Evolutionary conservation across 306 rosid species (phyloP), one percentile per base, ranked within the genome.

Genomic region (Rosa lucieae): DNA sequence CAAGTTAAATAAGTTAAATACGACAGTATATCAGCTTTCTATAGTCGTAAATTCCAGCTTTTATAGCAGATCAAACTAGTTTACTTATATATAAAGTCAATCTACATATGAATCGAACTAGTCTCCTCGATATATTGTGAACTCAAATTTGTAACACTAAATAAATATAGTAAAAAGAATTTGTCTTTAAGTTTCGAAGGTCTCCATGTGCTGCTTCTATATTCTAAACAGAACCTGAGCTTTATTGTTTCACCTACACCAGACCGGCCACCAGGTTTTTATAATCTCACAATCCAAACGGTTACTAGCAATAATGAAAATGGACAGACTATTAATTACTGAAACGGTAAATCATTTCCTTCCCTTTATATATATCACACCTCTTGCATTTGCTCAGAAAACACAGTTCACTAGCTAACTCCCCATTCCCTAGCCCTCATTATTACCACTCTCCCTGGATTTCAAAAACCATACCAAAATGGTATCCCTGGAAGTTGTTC

Each of bases 151-250:
- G 13, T 47, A 52, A 11, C 39, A 1, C 15, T 17, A 82, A 79
- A 68, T 55, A 42, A 43, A 40, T 52, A 70, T 72, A 70, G 74
- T 81, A 77, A 80, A 89, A 73, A 21, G 83, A 76, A 83, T 90
- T 88, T 92, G 90, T 89, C 89, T 69, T 82, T 87, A 85, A 86
- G 88, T 82, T 87, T 81, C 90, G 89, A 83, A 79, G 91, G 90
- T 78, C 83, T 89, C 93, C 96, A 94, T 90, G 94, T 90, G 98
- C 90, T 83, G 86, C 83, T 88, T 86, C 88, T 79, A 85, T 94
- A 88, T 92, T 89, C 90, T 87, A 90, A 87, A 86, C 90, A 84
- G 75, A 74, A 62, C 77, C 82, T 78, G 82, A 77, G 78, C 86
- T 86, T 89, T 80, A 80, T 79, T 92, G 97, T 91, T 92, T 94